Conservation (phyloP, 192 early-diverging fungal genomes). For the Spizellomyces sp. region DNA sequence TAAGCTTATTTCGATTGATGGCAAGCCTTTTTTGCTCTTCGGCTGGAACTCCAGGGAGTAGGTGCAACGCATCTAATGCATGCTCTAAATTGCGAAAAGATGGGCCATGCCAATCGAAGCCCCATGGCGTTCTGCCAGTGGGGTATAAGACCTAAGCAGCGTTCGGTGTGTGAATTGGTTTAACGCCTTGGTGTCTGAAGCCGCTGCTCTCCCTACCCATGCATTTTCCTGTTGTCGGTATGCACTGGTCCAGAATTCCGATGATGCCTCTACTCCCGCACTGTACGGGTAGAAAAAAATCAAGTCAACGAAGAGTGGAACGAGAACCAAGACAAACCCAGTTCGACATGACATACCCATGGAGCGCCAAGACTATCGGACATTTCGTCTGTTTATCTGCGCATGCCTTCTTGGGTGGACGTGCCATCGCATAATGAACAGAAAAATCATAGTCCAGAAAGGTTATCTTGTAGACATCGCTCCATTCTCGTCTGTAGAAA, state of each 20-base stretch:
- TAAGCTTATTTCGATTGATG: conserved; percentile 49
- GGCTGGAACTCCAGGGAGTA: conserved; percentile 57
- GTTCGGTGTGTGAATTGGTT: background rate
- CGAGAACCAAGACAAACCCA: background rate
- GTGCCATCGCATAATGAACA: conserved; percentile 63
- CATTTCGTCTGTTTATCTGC: conserved; percentile 33
- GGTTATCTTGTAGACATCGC: conserved; percentile 67
- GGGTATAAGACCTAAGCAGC: conserved; percentile 68
- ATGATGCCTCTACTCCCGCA: conserved; percentile 66
- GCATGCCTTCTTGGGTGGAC: conserved; percentile 44
- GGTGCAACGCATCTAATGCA: conserved; percentile 53
- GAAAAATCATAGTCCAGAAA: conserved; percentile 68
- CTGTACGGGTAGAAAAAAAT: conserved; percentile 5
- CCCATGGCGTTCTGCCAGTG: conserved; percentile 74
- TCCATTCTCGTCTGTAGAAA: conserved; percentile 41
- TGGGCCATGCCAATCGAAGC: conserved; percentile 81
- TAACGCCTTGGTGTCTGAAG: background rate
- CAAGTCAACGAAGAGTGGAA: background rate
- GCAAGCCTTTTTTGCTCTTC: conserved; percentile 21
- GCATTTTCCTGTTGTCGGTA: conserved; percentile 56
- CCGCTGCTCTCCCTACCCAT: conserved; percentile 55
- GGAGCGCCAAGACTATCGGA: conserved; percentile 69
- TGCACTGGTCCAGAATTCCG: conserved; percentile 64
- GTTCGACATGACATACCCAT: conserved; percentile 50
- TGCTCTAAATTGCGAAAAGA: conserved; percentile 61